These are phyloP conservation scores for Lotus japonicus DNA, from an alignment of 306 rosid genomes.

Conservation along the genomic window DNA sequence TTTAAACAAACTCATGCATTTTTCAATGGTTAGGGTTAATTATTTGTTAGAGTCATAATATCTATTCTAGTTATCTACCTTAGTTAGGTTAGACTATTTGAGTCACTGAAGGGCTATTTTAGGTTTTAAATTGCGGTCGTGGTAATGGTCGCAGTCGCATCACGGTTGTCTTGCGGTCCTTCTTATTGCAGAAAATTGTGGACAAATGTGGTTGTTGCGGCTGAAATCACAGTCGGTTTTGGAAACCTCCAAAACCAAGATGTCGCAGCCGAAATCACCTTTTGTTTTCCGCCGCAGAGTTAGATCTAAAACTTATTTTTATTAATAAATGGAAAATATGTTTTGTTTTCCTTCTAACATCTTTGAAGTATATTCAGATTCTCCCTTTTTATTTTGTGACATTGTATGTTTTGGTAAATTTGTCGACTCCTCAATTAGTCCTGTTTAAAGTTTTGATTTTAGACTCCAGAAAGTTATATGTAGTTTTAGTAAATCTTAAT, in stretches of 20 bases:
- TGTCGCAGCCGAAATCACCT: too few relatives aligned
- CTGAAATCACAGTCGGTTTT: too few relatives aligned
- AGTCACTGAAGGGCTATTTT: not conserved
- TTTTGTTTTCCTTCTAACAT: not conserved
- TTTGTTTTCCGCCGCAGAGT: too few relatives aligned
- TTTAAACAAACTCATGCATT: not conserved
- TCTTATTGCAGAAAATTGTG: too few relatives aligned
- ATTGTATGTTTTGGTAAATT: not conserved
- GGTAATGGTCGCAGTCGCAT: too few relatives aligned
- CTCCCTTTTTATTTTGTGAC: not conserved
- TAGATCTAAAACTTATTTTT: too few relatives aligned
- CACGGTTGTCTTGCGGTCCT: too few relatives aligned
- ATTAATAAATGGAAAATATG: not conserved
- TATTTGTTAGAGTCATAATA: not conserved
- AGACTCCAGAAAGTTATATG: not conserved
- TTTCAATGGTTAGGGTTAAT: not conserved
- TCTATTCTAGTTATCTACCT: not conserved
- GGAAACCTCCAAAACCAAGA: too few relatives aligned
- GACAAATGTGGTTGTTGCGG: too few relatives aligned
- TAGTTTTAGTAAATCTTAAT: not conserved
- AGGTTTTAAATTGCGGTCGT: too few relatives aligned
- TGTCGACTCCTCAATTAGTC: not conserved
- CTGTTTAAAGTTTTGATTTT: not conserved
- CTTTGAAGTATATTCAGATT: not conserved
- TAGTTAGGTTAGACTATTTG: not conserved